Evolutionary conservation across 2,329 filamentous ascomycete species (phyloP), one percentile per base, ranked within the genome.

Genomic region (Claviceps sp.): DNA sequence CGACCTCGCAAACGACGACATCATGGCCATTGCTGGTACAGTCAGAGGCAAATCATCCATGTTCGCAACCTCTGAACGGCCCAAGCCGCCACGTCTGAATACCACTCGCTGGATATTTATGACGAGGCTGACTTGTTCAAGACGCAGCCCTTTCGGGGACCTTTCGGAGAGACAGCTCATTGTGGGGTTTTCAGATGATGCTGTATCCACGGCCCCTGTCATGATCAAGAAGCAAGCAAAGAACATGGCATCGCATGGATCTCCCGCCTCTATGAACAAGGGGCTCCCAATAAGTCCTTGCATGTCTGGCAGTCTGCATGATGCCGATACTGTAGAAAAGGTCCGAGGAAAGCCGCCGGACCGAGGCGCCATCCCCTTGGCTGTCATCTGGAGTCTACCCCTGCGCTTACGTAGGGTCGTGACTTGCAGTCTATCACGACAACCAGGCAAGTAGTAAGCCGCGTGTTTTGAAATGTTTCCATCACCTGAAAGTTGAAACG

Each of bases 351-450:
- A 23, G 16, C 29, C 29, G 29, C 29, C 13, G 13, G 29, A 17
- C 14, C 14, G 26, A 20, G n/a, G n/a, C 8, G 22, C 16, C 43
- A 29, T 29, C 22, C 9, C 29, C 9, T 34, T 11, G 29, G 29
- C 29, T 45, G 50, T 49, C 42, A 52, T 52, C 47, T 52, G 47
- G n/a, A 49, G 42, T 42, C 36, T 13, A 46, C 16, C 50, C 50
- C 36, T 47, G 37, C 22, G 42, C 26, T 42, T 23, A 20, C 39
- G 48, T 20, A 14, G 1, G 39, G 5, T 14, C 20, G 26, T 43
- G 9, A 20, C 5, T 40, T 8, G 7, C 40, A 20, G 8, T 16
- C 16, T 23, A 51, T 26, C 23, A 43, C 14, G 14, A n/a, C 14
- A 45, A 45, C 38, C 44, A 37, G 37, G 42, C 50, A 49, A 45